A percentile compares a stretch with the other conserved stretches of the same genome.
These are phyloP conservation scores for Monosporozyma siamensis DNA, from an alignment of 805 yeast genomes.

Conservation along the genomic window DNA sequence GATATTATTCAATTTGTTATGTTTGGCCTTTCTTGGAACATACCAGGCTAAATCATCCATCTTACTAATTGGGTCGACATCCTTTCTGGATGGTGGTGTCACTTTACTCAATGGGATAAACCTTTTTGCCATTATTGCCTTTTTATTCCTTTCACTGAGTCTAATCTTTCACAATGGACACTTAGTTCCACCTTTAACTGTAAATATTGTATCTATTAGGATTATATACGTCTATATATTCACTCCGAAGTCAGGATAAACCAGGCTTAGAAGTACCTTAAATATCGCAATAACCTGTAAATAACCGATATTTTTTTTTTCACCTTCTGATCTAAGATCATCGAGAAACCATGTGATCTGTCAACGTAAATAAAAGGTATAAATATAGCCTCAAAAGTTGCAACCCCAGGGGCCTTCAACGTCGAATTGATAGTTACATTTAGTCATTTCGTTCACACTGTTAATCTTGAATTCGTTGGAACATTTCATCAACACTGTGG, in stretches of 20 bases:
- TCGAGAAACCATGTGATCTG: no score
- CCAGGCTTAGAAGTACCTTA: no score
- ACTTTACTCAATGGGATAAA: conserved; percentile 2
- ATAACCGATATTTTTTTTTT: no score
- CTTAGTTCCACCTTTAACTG: no score
- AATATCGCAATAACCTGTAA: no score
- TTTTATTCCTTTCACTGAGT: no score
- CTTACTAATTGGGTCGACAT: background rate
- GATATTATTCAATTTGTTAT: background rate
- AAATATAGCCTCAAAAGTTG: conserved; percentile 6
- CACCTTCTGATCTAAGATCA: no score
- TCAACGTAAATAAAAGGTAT: no score
- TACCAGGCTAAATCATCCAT: conserved; percentile 6
- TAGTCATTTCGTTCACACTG: conserved; percentile 80
- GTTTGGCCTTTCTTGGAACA: background rate
- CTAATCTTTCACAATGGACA: background rate
- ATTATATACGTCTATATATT: no score
- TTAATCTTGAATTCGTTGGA: conserved; percentile 39
- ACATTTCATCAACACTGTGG: conserved; percentile 55
- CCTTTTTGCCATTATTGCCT: conserved; percentile 1
- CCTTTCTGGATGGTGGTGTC: conserved; percentile 2
- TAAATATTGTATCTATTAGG: no score
- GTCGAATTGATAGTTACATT: conserved; percentile 64
- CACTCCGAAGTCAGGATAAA: no score
- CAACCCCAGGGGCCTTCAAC: conserved; percentile 37